Evolutionary conservation across 129 eudicot species (phyloP).

Genomic region (Tanacetum coccineum): DNA sequence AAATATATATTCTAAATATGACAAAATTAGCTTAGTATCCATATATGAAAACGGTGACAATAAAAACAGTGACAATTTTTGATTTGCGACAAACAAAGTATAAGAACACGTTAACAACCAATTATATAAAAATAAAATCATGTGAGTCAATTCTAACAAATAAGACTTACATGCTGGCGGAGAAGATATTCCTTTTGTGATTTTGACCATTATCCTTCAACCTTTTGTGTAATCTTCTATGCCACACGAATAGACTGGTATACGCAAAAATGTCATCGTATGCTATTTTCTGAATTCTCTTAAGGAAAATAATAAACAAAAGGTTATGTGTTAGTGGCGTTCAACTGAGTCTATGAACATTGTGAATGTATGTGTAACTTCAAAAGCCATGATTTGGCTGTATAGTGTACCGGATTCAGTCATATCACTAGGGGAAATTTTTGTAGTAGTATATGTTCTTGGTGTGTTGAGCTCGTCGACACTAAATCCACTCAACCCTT

Average conservation of each 20-base stretch:
- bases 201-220: constrained; percentile 90
- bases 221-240: constrained; percentile 95
- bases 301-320: not conserved
- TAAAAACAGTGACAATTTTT: too few species aligned
- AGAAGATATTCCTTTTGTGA: constrained; percentile 87
- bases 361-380: not conserved
- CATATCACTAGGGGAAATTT: constrained; percentile 75
- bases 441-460: constrained; percentile 82
- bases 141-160: too few species aligned
- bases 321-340: constrained; percentile 77
- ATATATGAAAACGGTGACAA: too few species aligned
- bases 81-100: too few species aligned
- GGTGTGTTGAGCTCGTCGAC: constrained; percentile 86
- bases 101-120: too few species aligned
- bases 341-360: constrained; percentile 67
- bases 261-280: constrained; percentile 21
- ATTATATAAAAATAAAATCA: too few species aligned
- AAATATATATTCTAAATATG: too few species aligned
- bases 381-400: constrained; percentile 11
- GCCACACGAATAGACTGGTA: constrained; percentile 89
- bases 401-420: constrained; percentile 53
- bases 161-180: constrained; percentile 74
- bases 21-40: too few species aligned
- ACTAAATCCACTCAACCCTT: constrained; percentile 83
- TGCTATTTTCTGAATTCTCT: not conserved